Evolutionary conservation across 345 rosid genomes (phyloP), one percentile per base, ranked within the genome.

Genomic region (Eutrema heterophyllum): DNA sequence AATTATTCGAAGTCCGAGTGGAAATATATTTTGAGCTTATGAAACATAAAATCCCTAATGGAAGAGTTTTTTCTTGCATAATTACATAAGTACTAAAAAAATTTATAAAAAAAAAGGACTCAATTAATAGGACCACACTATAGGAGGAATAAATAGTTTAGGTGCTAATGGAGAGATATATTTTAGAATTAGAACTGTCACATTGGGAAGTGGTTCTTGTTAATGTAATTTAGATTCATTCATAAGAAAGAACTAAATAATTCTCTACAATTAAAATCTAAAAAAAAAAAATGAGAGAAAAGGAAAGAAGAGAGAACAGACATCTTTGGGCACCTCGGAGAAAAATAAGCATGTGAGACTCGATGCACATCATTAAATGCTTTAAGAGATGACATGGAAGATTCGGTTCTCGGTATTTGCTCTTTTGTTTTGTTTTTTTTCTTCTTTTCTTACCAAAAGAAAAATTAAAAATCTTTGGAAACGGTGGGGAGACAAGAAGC

Each of bases 391-490:
- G 86, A 83, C 83, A 74, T 83, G 86, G 89, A 85, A 85, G 88
- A 88, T 88, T 88, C 89, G 83, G 68, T 85, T 79, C 82, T 86
- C 69, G 88, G 82, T 79, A 80, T 74, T 68, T 79, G 86, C 74
- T 78, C 56, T 15, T 41, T 48, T 68, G 41, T 67, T 50, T 61
- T 33, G 9, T 2, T 8, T 30, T 33, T 39, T 33, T 12, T 60
- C 16, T 16, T 13, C 6, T 9, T 44, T 53, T 7, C 5, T 26
- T 16, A 43, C 15, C 26, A 26, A 52, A 74, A 26, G 1, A 44
- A 63, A 35, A 48, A 12, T 14, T 4, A 27, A 60, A 30, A 32
- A 61, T 56, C 50, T 57, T 64, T 64, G 63, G 61, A 77, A 64
- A 65, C 68, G 54, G 39, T 77, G 72, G 75, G 85, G 82, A 80